Percentiles rank a stretch among this genome's conserved stretches.
Conservation (phyloP, 805 yeast genomes). For the Lachancea quebecensis region DNA sequence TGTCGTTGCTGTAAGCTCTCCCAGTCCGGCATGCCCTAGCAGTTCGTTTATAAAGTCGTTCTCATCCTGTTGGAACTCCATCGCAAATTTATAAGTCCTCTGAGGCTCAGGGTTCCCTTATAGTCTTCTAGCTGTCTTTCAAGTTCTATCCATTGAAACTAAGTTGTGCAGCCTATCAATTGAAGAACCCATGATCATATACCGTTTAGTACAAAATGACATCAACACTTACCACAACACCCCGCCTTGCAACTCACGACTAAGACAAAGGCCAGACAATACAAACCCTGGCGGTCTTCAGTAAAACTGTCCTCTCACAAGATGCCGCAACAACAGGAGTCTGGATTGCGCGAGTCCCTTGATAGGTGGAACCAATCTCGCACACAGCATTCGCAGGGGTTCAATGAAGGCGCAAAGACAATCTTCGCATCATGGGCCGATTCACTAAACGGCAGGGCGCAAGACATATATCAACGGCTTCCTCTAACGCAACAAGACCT, state of each 20-base stretch:
- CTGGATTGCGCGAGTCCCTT: conserved; percentile 34
- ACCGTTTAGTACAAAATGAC: too few relatives aligned
- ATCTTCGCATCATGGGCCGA: conserved; percentile 36
- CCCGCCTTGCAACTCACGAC: too few relatives aligned
- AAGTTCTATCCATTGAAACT: too few relatives aligned
- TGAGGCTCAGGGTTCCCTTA: not conserved
- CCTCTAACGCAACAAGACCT: conserved; percentile 56
- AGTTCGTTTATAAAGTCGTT: conserved; percentile 8
- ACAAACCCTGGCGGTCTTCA: too few relatives aligned
- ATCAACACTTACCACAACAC: too few relatives aligned
- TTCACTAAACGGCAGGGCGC: conserved; percentile 35
- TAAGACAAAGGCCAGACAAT: too few relatives aligned
- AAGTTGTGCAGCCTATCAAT: too few relatives aligned
- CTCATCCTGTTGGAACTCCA: conserved; percentile 9
- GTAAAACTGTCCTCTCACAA: too few relatives aligned
- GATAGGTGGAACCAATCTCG: conserved; percentile 34
- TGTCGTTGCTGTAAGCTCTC: not conserved
- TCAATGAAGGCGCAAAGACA: conserved; percentile 33
- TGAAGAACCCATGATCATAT: too few relatives aligned
- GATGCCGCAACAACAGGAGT: conserved; percentile 13
- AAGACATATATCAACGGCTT: conserved; percentile 54
- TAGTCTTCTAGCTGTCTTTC: not conserved
- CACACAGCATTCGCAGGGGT: conserved; percentile 19
- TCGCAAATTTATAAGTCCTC: not conserved
- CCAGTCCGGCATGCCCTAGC: conserved; percentile 6